Conservation (phyloP, 2,329 filamentous ascomycete genomes). For the Harringtonia aguacate region DNA sequence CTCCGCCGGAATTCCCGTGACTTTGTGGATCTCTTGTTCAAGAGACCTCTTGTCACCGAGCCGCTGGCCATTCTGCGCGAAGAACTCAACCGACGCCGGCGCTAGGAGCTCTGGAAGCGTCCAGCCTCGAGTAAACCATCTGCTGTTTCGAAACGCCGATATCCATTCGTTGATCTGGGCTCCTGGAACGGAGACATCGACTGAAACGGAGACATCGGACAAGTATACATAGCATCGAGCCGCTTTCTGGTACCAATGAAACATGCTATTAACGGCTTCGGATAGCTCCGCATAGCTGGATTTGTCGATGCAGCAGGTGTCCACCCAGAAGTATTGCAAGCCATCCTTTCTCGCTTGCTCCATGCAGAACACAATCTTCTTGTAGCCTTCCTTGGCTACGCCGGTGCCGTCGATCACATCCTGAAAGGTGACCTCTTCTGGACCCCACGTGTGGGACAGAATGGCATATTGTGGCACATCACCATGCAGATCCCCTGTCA, state of each 20-base stretch:
- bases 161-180: no score
- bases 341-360: background rate
- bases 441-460: conserved; percentile 18
- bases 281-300: conserved; percentile 1
- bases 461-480: conserved; percentile 12
- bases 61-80: background rate
- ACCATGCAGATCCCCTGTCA: no score
- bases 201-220: no score
- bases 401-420: conserved; percentile 6
- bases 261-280: conserved; percentile 10
- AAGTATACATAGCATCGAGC: conserved; percentile 7
- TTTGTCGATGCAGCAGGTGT: conserved; percentile 11
- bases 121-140: conserved; percentile 9
- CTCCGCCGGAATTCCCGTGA: background rate
- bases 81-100: conserved; percentile 3
- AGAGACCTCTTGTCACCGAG: conserved; percentile 1
- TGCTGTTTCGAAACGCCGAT: background rate
- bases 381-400: conserved; percentile 3
- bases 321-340: conserved; percentile 7
- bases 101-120: conserved; percentile 9
- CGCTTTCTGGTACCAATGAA: conserved; percentile 5
- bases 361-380: conserved; percentile 5
- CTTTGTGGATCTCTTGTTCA: background rate
- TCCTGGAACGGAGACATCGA: no score
- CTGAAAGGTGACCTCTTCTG: conserved; percentile 9